Evolutionary conservation across 2,329 filamentous ascomycete genomes (phyloP).

Genomic region (Chaetomium sp.): DNA sequence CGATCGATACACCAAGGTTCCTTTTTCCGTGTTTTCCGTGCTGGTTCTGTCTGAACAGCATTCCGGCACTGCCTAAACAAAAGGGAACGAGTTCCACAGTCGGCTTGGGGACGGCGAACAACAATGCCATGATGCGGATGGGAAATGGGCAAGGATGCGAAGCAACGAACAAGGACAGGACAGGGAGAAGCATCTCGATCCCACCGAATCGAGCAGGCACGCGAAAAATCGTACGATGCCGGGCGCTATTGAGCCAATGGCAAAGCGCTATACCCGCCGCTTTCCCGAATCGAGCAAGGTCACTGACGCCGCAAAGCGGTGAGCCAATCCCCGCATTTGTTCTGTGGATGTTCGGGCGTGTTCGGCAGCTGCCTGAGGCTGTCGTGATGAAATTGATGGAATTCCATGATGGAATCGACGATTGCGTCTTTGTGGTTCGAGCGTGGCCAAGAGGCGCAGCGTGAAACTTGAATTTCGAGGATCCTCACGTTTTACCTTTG

Average conservation of each 20-base stretch:
- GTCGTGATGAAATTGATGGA: not conserved
- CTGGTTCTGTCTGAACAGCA: not conserved
- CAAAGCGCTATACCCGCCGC: constrained; percentile 20
- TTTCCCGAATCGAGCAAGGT: constrained; percentile 27
- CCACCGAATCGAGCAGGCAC: constrained; percentile 35
- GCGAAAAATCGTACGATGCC: constrained; percentile 40
- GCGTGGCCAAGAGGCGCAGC: not conserved
- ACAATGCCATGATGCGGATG: not conserved
- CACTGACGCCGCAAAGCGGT: constrained; percentile 19
- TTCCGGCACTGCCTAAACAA: not conserved
- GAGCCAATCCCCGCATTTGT: constrained; percentile 9
- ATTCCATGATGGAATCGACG: too few species aligned
- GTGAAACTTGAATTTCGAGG: not conserved
- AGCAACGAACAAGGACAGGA: not conserved
- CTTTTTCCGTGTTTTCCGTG: not conserved
- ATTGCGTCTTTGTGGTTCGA: not conserved
- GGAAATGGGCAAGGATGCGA: not conserved
- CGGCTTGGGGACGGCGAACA: not conserved
- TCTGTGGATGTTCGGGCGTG: not conserved
- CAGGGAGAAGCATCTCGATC: constrained; percentile 36
- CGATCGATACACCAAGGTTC: not conserved
- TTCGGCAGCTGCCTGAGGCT: not conserved
- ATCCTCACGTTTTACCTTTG: not conserved
- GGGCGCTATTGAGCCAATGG: constrained; percentile 36
- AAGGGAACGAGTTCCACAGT: not conserved